Base-by-base conservation (phyloP, 1,284 basidiomycete genomes). In the Sphagnurus paluster region DNA sequence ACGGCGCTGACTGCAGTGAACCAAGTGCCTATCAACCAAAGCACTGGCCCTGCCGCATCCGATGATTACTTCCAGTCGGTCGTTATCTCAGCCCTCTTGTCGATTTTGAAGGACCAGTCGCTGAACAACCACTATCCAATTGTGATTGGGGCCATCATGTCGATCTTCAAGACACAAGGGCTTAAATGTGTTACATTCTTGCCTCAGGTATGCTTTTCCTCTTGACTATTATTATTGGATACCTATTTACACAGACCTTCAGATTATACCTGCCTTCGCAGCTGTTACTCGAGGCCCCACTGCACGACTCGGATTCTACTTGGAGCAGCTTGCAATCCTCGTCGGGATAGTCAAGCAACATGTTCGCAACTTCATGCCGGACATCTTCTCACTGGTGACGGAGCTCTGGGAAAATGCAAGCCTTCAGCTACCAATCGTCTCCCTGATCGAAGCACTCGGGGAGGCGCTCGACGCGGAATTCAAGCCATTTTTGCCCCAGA, bases 31-130 rank as follows among this genome's bases (percentile, higher is more conserved):
- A 61, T 77, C 23, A 69, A 67, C 16, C 76, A 72, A 46, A 68
- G 69, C 35, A 67, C 58, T 19, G 63, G 79, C 16, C 74, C 77
- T 6, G 70, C 80, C 13, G 72, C 77, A 11, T 80, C 85, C 19
- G 97, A 99, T 57, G 97, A 99, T 63, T 99, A 98, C 68, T 99
- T 95, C 70, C 97, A 99, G 64, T 94, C 93, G 5, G 93, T 97
- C 3, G 96, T 95, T 32, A 92, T 99, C 67, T 90, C 87, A 37
- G 84, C 93, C 1, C 77, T 99, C 17, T 79, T 99, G 37, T 80
- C 82, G 42, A 92, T 99, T 45, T 71, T 99, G 55, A 90, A 88
- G 61, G 97, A 98, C 61, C 85, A 90, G 46, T 86, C 93, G 4
- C 75, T 96, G 53, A 87, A 79, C 60, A 83, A 77, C 52, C 87